phyloP scores from a whole-genome alignment of 768 basidiomycete genomes.

The Tephrocybe sp. region DNA sequence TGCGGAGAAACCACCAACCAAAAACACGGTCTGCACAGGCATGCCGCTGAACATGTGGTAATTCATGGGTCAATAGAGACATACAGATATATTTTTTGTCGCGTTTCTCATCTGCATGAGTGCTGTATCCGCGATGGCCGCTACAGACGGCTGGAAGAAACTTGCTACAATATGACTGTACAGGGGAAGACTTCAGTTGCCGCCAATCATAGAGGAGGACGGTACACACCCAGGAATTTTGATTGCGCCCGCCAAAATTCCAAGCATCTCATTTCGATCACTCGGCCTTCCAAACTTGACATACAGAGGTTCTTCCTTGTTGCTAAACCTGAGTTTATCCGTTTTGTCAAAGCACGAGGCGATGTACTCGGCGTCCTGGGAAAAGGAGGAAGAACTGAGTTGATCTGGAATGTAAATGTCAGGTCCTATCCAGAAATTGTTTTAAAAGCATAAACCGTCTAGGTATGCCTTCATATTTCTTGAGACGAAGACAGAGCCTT shows the following conservation, averaged over 20 bases:
- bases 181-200: neutral
- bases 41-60: neutral
- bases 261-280: conserved; percentile 34
- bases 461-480: conserved; percentile 31
- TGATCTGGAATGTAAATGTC: conserved; percentile 24
- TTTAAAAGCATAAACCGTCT: conserved; percentile 24
- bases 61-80: neutral
- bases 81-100: neutral
- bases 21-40: conserved; percentile 30
- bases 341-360: conserved; percentile 42
- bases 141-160: conserved; percentile 19
- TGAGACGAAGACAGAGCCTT: conserved; percentile 43
- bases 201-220: neutral
- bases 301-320: conserved; percentile 36
- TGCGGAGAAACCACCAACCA: conserved; percentile 44
- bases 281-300: conserved; percentile 43
- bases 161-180: conserved; percentile 12
- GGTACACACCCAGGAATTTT: conserved; percentile 34
- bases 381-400: conserved; percentile 34
- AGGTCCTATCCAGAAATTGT: neutral
- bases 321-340: conserved; percentile 43
- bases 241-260: conserved; percentile 44
- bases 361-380: conserved; percentile 40
- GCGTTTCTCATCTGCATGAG: neutral
- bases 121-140: conserved; percentile 14